Evolutionary conservation across 768 basidiomycete genomes (phyloP), one percentile per base, ranked within the genome.

Genomic region (Termitomyces sp.): DNA sequence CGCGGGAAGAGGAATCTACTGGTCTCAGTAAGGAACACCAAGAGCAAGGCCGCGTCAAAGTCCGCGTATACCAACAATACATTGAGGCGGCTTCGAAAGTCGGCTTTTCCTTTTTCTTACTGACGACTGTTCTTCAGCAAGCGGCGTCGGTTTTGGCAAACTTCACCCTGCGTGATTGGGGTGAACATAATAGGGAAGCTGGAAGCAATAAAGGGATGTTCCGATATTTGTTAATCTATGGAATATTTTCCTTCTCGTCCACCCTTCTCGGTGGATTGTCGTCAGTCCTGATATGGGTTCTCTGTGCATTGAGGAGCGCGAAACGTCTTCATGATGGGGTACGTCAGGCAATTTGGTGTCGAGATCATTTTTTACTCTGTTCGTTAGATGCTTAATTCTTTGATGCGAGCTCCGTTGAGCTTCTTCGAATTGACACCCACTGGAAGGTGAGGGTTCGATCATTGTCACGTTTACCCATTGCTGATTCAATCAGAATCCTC

Each of bases 381-480:
- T 18, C 7, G 3, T 22, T 41, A 91, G 88, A 92, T 92, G 89
- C 72, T 93, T 64, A 66, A 81, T 48, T 82, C 92, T 3, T 79
- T 98, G 34, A 84, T 98, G 77, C 82, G 81, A 26, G 88, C 92
- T 0, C 93, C 93, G 0, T 70, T 95, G 63, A 85, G 83, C 63
- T 98, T 92, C 76, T 98, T 97, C 68, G 95, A 97, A 70, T 72
- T 80, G 54, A 97, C 94, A 0, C 95, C 94, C 1, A 86, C 83
- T 16, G 93, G 93, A 62, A 81, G 88, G 89, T 88, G 63, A 51
- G 78, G 10, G 34, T 28, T 26, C 0, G 3, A n/a, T n/a, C 28
- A 36, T 10, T 13, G 20, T 52, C 41, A 54, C 8, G 28, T 50
- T 31, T 22, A 8, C 29, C 18, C 26, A 24, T 63, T n/a, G 57